A percentile compares a stretch with the other conserved stretches of the same genome.
phyloP scores from a whole-genome alignment of 208 protist genomes.

The Eutreptiella sp. region DNA sequence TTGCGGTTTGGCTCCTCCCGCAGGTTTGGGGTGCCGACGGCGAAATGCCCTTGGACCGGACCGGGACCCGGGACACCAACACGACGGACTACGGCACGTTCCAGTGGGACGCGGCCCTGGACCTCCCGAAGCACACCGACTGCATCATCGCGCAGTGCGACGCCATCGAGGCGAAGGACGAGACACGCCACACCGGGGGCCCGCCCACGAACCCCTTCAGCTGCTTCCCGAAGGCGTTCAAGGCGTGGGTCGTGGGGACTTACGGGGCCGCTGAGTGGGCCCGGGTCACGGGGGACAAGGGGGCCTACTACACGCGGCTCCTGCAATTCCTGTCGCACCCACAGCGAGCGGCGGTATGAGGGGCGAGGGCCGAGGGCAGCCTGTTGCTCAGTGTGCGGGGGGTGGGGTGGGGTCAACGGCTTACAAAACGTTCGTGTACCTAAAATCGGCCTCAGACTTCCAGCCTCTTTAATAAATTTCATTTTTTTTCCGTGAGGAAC shows the following conservation, averaged over 20 bases:
- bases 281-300: conserved; percentile 4
- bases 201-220: not conserved
- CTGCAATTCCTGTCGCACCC: too few species aligned
- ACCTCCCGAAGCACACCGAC: conserved; percentile 4
- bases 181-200: conserved; percentile 5
- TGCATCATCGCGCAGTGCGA: conserved; percentile 16
- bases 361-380: too few species aligned
- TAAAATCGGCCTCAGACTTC: too few species aligned
- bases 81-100: not conserved
- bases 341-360: too few species aligned
- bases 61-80: conserved; percentile 6
- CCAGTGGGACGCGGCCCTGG: conserved; percentile 9
- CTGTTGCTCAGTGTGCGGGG: too few species aligned
- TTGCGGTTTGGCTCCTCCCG: too few species aligned
- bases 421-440: too few species aligned
- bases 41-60: conserved; percentile 15
- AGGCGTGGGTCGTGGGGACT: not conserved
- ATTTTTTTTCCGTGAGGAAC: too few species aligned
- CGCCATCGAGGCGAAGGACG: conserved; percentile 1
- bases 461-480: too few species aligned
- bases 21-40: conserved; percentile 7
- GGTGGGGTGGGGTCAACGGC: too few species aligned
- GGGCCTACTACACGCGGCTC: too few species aligned
- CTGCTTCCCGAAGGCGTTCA: conserved; percentile 4
- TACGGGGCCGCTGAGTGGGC: not conserved